phyloP scores from a whole-genome alignment of 2,329 filamentous ascomycete species.

The Neonectria sp. region DNA sequence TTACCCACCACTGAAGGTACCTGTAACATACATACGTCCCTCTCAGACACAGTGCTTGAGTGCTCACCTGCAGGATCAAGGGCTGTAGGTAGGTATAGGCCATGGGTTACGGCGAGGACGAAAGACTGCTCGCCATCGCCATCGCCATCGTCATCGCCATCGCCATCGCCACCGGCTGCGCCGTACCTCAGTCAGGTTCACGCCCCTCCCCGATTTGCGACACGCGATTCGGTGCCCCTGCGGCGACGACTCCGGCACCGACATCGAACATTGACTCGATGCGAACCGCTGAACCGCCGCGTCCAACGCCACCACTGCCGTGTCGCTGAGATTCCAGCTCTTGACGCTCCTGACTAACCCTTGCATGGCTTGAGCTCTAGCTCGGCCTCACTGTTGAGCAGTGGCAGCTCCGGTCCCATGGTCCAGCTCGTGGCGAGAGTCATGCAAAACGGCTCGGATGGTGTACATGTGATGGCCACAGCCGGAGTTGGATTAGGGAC shows the following conservation, averaged over 20 bases:
- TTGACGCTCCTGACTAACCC: conserved; percentile 19
- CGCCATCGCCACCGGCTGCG: conserved; percentile 20
- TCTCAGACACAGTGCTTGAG: conserved; percentile 11
- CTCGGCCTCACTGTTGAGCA: conserved; percentile 31
- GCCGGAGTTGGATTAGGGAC: conserved; percentile 49
- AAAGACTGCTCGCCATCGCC: conserved; percentile 1
- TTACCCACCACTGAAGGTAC: conserved; percentile 19
- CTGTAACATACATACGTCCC: conserved; percentile 3
- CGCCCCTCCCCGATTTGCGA: conserved; percentile 24
- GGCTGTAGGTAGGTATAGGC: conserved; percentile 2
- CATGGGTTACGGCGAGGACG: conserved; percentile 6
- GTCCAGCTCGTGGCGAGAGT: conserved; percentile 45
- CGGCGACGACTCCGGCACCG: conserved; percentile 35
- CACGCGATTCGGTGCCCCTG: conserved; percentile 33
- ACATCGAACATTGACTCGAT: conserved; percentile 37
- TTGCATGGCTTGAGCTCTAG: conserved; percentile 39
- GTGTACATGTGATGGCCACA: conserved; percentile 48
- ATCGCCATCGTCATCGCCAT: conserved; percentile 17
- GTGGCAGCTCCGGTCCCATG: conserved; percentile 41
- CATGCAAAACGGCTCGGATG: conserved; percentile 40
- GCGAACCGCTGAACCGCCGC: conserved; percentile 37
- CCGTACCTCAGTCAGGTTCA: conserved; percentile 8
- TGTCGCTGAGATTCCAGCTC: conserved; percentile 39
- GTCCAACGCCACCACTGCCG: conserved; percentile 41
- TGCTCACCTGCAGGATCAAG: conserved; percentile 18